phyloP scores from a whole-genome alignment of 108 stramenopile genomes.

The Nitzschia sp. region DNA sequence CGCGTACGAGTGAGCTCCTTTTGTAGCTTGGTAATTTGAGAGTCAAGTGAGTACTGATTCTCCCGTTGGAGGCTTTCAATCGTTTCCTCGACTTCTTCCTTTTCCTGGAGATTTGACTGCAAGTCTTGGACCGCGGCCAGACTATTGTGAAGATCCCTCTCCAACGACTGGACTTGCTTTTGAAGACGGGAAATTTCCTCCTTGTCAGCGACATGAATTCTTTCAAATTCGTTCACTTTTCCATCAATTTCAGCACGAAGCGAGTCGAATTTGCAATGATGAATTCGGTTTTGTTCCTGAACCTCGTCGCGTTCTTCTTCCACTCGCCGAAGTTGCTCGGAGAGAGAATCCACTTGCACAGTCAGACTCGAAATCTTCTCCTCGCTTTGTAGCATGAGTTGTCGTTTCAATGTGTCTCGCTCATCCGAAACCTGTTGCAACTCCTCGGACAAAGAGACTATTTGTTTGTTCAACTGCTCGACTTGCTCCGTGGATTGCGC shows the following conservation, averaged over 20 bases:
- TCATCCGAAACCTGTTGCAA: neutral
- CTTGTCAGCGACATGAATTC: conserved; percentile 14
- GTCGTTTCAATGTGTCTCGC: neutral
- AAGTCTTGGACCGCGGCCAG: conserved; percentile 2
- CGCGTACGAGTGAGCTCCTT: conserved; percentile 19
- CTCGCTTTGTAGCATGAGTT: neutral
- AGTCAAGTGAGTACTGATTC: conserved; percentile 19
- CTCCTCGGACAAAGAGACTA: neutral
- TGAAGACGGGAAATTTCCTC: conserved; percentile 15
- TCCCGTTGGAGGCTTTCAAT: conserved; percentile 15
- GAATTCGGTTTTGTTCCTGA: conserved; percentile 2
- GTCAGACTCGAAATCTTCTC: neutral
- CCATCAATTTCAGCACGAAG: conserved; percentile 11
- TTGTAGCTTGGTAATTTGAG: conserved; percentile 33
- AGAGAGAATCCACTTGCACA: conserved; percentile 6
- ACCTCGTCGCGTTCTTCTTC: conserved; percentile 10
- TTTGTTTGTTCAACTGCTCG: neutral
- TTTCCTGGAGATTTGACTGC: neutral
- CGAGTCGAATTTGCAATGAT: conserved; percentile 9
- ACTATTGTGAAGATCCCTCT: conserved; percentile 7
- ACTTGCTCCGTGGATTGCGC: neutral
- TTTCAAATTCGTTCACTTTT: conserved; percentile 18
- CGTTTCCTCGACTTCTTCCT: conserved; percentile 17
- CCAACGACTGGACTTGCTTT: conserved; percentile 20
- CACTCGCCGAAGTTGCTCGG: neutral